phyloP scores from a whole-genome alignment of 139 green algal species.

The Tetradesmus lagerheimii region DNA sequence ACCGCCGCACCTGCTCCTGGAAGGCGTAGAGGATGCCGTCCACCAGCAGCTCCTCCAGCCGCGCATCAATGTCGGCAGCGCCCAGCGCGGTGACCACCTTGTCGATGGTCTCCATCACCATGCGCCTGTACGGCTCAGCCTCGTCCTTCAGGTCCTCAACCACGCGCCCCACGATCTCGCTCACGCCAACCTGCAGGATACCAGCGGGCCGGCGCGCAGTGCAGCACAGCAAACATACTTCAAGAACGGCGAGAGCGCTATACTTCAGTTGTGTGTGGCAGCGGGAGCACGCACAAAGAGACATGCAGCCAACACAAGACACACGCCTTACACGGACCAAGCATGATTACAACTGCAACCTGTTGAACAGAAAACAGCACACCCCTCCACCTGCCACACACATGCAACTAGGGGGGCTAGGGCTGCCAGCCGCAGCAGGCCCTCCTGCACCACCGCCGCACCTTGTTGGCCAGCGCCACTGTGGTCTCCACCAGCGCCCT shows the following conservation, averaged over 20 bases:
- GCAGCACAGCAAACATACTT: no score
- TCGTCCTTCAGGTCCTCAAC: slow-evolving; percentile 99
- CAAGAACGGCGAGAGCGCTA: no score
- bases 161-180: slow-evolving; percentile 93
- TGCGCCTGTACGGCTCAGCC: slow-evolving; percentile 94
- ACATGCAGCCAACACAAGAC: no score
- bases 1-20: slow-evolving; percentile 91
- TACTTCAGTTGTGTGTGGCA: no score
- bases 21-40: slow-evolving; percentile 99
- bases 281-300: no score
- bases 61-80: slow-evolving; percentile 92
- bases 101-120: slow-evolving; percentile 99
- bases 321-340: no score
- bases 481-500: slow-evolving; percentile 97
- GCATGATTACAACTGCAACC: no score
- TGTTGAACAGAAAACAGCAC: no score
- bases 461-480: slow-evolving; percentile 87
- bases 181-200: slow-evolving; percentile 78
- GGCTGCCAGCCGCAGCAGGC: no score
- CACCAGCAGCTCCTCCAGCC: slow-evolving; percentile 97
- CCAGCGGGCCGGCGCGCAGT: slow-evolving; percentile 52
- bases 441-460: slow-evolving; percentile 46
- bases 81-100: slow-evolving; percentile 92
- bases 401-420: no score
- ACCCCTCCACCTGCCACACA: no score